These are phyloP conservation scores for Alloteropsis semialata DNA, from an alignment of 176 grass and related monocot species.

Conservation along the genomic window DNA sequence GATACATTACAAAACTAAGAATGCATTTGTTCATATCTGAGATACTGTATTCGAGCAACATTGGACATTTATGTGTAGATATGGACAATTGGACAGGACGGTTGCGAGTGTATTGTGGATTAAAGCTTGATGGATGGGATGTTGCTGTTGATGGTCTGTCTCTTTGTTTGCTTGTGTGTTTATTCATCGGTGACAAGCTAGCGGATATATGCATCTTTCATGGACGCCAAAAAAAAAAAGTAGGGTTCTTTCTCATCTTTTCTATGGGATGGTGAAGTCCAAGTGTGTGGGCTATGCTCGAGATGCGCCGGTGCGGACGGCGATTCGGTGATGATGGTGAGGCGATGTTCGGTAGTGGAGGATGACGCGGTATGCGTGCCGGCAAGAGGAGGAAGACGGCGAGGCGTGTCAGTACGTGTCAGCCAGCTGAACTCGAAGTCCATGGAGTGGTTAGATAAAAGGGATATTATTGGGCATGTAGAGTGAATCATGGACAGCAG, in stretches of 20 bases:
- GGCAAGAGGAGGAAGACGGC: conserved; percentile 10
- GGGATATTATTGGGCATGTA: neutral
- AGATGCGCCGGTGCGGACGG: neutral
- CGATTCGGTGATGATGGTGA: neutral
- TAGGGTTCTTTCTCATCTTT: neutral
- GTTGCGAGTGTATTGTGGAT: neutral
- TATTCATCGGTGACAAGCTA: neutral
- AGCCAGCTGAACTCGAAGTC: neutral
- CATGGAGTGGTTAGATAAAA: neutral
- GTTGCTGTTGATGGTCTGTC: neutral
- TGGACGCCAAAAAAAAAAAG: neutral
- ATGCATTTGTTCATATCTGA: neutral
- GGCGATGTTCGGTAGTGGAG: conserved; percentile 13
- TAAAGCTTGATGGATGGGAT: neutral
- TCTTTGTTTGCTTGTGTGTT: neutral
- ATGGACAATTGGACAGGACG: no score
- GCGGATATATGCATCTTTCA: neutral
- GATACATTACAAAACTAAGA: neutral
- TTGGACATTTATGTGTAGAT: neutral
- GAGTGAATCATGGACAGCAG: neutral
- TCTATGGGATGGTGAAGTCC: neutral
- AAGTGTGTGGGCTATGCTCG: neutral
- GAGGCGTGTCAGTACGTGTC: no score
- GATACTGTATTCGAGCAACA: neutral
- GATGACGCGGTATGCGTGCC: conserved; percentile 31